Evolutionary conservation across 2,329 filamentous ascomycete species (phyloP).

Genomic region (Monilinia fructicola): DNA sequence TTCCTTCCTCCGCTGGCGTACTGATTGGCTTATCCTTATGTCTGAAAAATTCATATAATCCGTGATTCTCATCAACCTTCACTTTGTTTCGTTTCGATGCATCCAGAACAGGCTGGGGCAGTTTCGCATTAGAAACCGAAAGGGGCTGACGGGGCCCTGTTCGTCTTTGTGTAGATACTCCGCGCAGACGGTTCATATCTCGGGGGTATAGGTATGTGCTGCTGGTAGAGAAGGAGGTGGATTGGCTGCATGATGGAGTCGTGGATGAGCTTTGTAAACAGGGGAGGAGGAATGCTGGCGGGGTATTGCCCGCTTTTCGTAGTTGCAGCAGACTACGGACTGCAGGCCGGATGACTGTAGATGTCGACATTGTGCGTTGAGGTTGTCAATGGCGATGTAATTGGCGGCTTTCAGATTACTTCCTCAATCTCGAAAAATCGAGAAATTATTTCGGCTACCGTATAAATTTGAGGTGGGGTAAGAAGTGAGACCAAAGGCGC

Average conservation of each 20-base stretch:
- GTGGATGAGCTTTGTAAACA: slow-evolving; percentile 28
- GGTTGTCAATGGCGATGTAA: slow-evolving; percentile 28
- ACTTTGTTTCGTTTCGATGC: slow-evolving; percentile 55
- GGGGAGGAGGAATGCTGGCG: slow-evolving; percentile 40
- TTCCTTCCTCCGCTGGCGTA: slow-evolving; percentile 67
- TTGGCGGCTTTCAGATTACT: slow-evolving; percentile 14
- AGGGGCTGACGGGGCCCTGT: slow-evolving; percentile 75
- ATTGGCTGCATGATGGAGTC: slow-evolving; percentile 31
- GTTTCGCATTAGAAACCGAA: slow-evolving; percentile 66
- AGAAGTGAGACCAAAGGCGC: slow-evolving; percentile 5
- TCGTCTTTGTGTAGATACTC: slow-evolving; percentile 76
- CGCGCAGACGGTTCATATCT: slow-evolving; percentile 78
- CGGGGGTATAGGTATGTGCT: slow-evolving; percentile 43
- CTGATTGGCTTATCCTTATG: slow-evolving; percentile 65
- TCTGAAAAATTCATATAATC: slow-evolving; percentile 90
- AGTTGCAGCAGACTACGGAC: slow-evolving; percentile 29
- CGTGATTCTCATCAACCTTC: slow-evolving; percentile 69
- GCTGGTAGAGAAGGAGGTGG: slow-evolving; percentile 39
- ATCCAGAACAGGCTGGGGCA: slow-evolving; percentile 70
- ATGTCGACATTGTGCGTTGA: slow-evolving; percentile 36
- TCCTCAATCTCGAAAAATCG: slow-evolving; percentile 28
- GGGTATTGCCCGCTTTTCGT: slow-evolving; percentile 28
- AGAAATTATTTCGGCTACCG: slow-evolving; percentile 18
- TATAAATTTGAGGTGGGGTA: slow-evolving; percentile 14
- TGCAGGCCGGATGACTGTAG: slow-evolving; percentile 34